Evolutionary conservation across 1,139 yeast genomes (phyloP), one percentile per base, ranked within the genome.

Genomic region (Schizosaccharomyces versatilis): DNA sequence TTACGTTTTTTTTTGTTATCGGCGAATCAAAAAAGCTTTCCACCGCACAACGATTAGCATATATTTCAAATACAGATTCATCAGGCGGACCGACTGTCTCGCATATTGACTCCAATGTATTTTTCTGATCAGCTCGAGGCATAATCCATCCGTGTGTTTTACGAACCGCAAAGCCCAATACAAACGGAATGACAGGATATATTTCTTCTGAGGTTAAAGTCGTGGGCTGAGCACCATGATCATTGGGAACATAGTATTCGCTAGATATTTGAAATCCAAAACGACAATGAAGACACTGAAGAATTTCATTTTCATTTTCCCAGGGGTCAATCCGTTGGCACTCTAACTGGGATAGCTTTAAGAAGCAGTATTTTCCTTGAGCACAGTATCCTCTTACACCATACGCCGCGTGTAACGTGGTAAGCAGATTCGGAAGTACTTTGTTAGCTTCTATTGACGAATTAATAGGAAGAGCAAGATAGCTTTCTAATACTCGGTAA

Each of bases 281-380:
- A 10, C 84, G 73, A 65, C 98, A 90, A 59, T 79, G 74, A 24
- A 90, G 69, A 40, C 85, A 72, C 62, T 90, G 97, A 8, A 84
- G 70, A 54, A 84, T 66, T 55, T 86, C 85, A 51, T 72, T 69
- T 58, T 81, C 80, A 44, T 68, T 65, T 7, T 71, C 73, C 1
- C 64, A 62, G 62, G 75, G 68, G 7, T 73, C 68, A 36, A 74
- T 67, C 1, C 69, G 62, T 6, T 78, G 68, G 36, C 85, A 67
- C 17, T 75, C 71, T 15, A 71, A 71, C 60, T 85, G 81, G 1
- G 81, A 70, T 51, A 82, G 67, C 38, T 72, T 72, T 52, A 90
- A 69, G 59, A 86, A 79, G 3, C 71, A 65, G 0, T 94, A 93
- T 47, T 73, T 66, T 0, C 80, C 74, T 7, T 77, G 67, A 55